phyloP scores from a whole-genome alignment of 2,329 filamentous ascomycete species.

The Beauveria asiatica region DNA sequence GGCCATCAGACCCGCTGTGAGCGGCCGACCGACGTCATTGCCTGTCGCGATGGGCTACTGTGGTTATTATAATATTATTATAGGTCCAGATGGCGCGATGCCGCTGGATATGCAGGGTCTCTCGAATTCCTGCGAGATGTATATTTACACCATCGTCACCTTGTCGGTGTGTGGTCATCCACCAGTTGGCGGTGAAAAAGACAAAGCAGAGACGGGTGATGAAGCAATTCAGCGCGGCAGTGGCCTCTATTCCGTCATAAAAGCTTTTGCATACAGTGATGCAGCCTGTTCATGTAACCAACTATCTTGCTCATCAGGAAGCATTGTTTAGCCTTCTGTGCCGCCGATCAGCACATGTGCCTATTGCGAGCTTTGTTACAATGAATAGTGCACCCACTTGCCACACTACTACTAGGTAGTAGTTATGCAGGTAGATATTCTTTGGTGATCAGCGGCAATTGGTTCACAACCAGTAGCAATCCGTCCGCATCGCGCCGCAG shows the following conservation, averaged over 20 bases:
- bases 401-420: too few species aligned
- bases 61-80: background rate
- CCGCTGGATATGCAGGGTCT: background rate
- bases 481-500: too few species aligned
- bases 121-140: background rate
- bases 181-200: background rate
- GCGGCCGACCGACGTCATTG: conserved; percentile 4
- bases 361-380: background rate
- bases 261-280: too few species aligned
- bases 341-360: background rate
- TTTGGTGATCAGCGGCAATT: too few species aligned
- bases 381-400: too few species aligned
- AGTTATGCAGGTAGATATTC: too few species aligned
- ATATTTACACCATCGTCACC: background rate
- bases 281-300: background rate
- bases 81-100: background rate
- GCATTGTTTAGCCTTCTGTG: background rate
- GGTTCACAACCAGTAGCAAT: too few species aligned
- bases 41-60: background rate
- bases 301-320: background rate
- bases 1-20: background rate
- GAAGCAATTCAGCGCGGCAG: too few species aligned
- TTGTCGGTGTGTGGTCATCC: background rate
- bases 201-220: background rate
- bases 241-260: too few species aligned